Base-by-base conservation (phyloP, 768 basidiomycete species). In the Suillus subluteus region DNA sequence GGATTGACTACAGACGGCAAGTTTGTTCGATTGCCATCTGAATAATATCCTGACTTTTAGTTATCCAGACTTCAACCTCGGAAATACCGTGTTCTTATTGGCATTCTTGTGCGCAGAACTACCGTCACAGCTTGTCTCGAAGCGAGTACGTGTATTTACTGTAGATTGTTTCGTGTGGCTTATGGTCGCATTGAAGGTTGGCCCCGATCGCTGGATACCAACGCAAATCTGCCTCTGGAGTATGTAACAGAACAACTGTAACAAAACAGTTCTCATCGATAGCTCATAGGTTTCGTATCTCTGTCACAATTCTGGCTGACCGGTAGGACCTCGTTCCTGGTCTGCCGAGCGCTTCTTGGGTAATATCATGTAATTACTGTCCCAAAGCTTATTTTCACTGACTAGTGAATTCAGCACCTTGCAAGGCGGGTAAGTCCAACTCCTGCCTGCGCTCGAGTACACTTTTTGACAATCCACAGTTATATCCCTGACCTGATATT, bases 191-290 rank as follows among this genome's bases (percentile, higher is more conserved):
- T 18, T n/a, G 43, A 59, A 86, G 84, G 68, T 87, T 48, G 88
- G 88, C 3, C 87, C 88, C 4, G 88, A 90, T 73, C 82, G 84
- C 30, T 89, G 86, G 87, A 87, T 88, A 73, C 86, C 87, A 7
- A 82, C 80, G 1, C 86, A 88, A 72, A 86, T 88, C 78, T 84
- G 82, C 62, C 66, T 82, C 21, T 87, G 86, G 86, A 83, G 84
- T 76, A 38, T 65, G 67, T 48, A 30, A 52, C 35, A 62, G 55
- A 23, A 54, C 11, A 40, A 11, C 26, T 15, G 6, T 37, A 26
- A 35, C 26, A 38, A 35, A 37, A 37, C 9, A 37, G 11, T 21
- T 35, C 55, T 56, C 6, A n/a, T 67, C 62, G 13, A 70, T 4
- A 0, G 12, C 35, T 3, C 21, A 23, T 52, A 76, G 75, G 78